phyloP scores from a whole-genome alignment of 495 filamentous ascomycete species.

The Penicillium alfredii region DNA sequence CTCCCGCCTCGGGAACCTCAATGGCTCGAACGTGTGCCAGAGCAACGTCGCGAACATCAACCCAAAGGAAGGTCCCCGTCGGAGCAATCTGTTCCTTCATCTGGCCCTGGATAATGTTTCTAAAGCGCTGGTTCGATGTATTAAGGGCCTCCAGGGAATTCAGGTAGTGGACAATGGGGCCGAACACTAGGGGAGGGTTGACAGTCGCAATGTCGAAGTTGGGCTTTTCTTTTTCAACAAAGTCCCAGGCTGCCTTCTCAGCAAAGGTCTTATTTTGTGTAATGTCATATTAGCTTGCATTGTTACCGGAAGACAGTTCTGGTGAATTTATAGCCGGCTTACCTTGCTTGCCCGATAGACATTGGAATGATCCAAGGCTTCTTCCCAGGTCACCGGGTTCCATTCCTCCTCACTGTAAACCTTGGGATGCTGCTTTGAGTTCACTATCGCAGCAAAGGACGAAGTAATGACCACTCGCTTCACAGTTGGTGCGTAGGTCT shows the following conservation, averaged over 20 bases:
- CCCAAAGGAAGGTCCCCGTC: constrained; percentile 52
- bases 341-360: constrained; percentile 68
- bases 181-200: constrained; percentile 64
- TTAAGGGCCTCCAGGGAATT: constrained; percentile 63
- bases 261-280: constrained; percentile 45
- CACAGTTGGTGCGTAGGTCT: constrained; percentile 66
- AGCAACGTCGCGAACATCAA: constrained; percentile 67
- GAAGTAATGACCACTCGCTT: constrained; percentile 81
- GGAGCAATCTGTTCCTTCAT: constrained; percentile 57
- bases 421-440: constrained; percentile 42
- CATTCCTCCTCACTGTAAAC: constrained; percentile 69
- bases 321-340: constrained; percentile 1
- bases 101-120: constrained; percentile 53
- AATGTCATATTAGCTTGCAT: constrained; percentile 4
- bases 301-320: not conserved
- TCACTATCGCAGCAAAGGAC: constrained; percentile 73
- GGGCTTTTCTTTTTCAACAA: constrained; percentile 71
- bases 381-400: constrained; percentile 75
- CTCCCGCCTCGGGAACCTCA: constrained; percentile 58
- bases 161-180: constrained; percentile 61
- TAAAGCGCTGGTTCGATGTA: constrained; percentile 58
- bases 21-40: constrained; percentile 66
- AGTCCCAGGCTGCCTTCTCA: constrained; percentile 76
- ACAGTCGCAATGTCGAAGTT: constrained; percentile 71
- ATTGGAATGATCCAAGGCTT: constrained; percentile 51